phyloP scores from a whole-genome alignment of 345 rosid species.

The Acer negundo region DNA sequence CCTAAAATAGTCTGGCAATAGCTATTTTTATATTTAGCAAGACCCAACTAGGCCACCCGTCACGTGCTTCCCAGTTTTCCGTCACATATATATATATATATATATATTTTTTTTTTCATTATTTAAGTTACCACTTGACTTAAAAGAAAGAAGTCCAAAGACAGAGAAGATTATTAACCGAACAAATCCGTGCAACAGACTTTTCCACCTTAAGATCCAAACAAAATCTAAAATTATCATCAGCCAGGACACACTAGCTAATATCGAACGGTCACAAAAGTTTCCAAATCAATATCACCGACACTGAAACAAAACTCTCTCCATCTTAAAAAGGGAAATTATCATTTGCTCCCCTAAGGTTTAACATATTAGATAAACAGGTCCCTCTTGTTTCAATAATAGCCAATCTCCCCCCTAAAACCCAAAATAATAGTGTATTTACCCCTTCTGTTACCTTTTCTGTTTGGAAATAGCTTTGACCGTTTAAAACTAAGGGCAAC shows the following conservation, averaged over 20 bases:
- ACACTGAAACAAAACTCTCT: constrained; percentile 3
- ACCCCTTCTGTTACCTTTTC: too few species aligned
- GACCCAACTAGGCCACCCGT: background rate
- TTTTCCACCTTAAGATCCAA: background rate
- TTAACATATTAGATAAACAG: too few species aligned
- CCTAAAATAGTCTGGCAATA: too few species aligned
- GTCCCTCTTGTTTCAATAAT: too few species aligned
- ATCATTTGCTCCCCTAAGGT: too few species aligned
- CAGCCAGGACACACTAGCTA: background rate
- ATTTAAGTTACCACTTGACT: background rate
- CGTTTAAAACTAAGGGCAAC: too few species aligned
- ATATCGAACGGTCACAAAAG: background rate
- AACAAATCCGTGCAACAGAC: background rate
- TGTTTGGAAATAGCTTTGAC: too few species aligned
- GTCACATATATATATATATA: background rate
- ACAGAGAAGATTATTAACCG: background rate
- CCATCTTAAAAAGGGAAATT: too few species aligned
- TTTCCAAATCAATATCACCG: background rate
- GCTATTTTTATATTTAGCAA: background rate
- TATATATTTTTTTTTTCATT: background rate
- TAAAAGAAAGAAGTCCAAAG: background rate
- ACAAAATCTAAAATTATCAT: background rate
- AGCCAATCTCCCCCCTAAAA: too few species aligned
- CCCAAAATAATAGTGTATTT: too few species aligned
- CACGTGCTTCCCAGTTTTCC: background rate